Conservation (phyloP, 2,329 filamentous ascomycete species). For the Paecilomyces fulvus region DNA sequence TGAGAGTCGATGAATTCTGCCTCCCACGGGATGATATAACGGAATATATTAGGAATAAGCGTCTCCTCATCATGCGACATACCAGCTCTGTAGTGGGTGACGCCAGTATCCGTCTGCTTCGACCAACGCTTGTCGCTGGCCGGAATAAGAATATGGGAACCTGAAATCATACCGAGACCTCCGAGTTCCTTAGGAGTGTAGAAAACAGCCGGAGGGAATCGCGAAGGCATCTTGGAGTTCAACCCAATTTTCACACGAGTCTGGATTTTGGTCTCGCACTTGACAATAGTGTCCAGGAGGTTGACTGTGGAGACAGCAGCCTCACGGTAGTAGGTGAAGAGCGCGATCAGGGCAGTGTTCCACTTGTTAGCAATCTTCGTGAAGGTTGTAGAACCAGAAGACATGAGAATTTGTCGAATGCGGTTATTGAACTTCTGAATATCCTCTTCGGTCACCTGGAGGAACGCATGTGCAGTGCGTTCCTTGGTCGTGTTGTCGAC, state of each 20-base stretch:
- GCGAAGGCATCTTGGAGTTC: slow-evolving; percentile 98
- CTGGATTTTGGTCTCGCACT: slow-evolving; percentile 99
- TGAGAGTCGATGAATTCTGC: slow-evolving; percentile 98
- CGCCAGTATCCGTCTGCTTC: slow-evolving; percentile 93
- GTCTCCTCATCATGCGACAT: slow-evolving; percentile 99
- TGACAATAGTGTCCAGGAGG: slow-evolving; percentile 93
- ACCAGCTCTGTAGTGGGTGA: slow-evolving; percentile 92
- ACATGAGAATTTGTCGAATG: slow-evolving; percentile 98
- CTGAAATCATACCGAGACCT: slow-evolving; percentile 97
- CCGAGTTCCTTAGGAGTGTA: slow-evolving; percentile 98
- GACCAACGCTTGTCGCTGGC: slow-evolving; percentile 97
- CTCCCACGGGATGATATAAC: slow-evolving; percentile 99
- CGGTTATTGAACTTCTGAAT: slow-evolving; percentile 99
- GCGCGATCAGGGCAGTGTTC: slow-evolving; percentile 93
- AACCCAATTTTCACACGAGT: slow-evolving; percentile 97
- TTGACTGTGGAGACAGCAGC: slow-evolving; percentile 93
- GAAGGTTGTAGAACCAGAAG: slow-evolving; percentile 96
- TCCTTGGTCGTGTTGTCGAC: slow-evolving; percentile 97
- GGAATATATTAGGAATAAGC: slow-evolving; percentile 96
- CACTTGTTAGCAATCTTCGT: slow-evolving; percentile 99
- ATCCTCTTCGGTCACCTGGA: slow-evolving; percentile 96
- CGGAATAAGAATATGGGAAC: slow-evolving; percentile 94
- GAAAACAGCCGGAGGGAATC: slow-evolving; percentile 96
- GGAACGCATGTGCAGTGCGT: slow-evolving; percentile 90
- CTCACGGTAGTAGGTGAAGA: slow-evolving; percentile 98